phyloP scores from a whole-genome alignment of 73 alveolate genomes.

The Paramecium sexaurelia region DNA sequence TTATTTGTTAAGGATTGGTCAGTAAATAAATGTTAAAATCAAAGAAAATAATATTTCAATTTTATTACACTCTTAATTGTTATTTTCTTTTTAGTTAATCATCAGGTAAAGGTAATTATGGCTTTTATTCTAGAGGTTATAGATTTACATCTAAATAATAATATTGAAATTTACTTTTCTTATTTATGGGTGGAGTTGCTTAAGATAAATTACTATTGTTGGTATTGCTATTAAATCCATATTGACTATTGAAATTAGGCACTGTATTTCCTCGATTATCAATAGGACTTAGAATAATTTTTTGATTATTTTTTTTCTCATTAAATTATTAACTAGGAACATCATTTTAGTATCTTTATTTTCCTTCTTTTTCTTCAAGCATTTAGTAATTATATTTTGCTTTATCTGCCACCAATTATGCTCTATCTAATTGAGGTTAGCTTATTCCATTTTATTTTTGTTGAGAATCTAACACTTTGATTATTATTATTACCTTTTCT shows the following conservation, averaged over 20 bases:
- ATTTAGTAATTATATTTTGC: background rate
- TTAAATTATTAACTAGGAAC: background rate
- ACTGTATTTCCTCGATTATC: constrained; percentile 37
- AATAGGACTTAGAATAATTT: background rate
- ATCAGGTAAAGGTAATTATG: background rate
- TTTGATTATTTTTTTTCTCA: background rate
- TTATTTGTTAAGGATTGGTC: too few relatives aligned
- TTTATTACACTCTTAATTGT: background rate
- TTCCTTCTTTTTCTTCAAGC: background rate
- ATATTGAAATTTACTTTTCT: background rate
- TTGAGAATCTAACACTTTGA: background rate
- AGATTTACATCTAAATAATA: background rate
- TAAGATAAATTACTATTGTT: background rate
- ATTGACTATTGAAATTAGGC: background rate
- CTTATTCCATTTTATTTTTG: background rate
- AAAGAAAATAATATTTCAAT: background rate
- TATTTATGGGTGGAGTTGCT: background rate
- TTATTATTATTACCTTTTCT: background rate
- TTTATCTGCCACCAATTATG: background rate
- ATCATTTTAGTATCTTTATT: background rate
- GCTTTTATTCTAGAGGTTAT: background rate
- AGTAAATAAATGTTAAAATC: background rate
- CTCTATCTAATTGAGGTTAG: background rate
- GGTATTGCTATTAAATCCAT: background rate
- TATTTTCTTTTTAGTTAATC: background rate